Base-by-base conservation (phyloP, 2,329 filamentous ascomycete species). In the Magnaporthales sp. region DNA sequence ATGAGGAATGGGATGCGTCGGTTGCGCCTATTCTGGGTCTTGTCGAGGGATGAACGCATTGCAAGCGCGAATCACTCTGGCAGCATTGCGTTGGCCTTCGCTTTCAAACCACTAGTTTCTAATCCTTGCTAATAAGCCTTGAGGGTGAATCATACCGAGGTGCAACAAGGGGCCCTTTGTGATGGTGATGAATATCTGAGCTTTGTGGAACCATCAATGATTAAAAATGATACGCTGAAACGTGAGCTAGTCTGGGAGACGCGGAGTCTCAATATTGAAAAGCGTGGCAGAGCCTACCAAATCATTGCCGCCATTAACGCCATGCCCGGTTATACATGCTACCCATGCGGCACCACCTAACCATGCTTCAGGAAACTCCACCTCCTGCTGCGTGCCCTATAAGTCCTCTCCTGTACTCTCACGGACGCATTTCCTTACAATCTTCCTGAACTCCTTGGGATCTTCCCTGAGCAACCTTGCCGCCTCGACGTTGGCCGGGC, bases 401-500 rank as follows among this genome's bases (percentile, higher is more conserved):
- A 62, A 87, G 63, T 91, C 88, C 75, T 92, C 89, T 30, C 92
- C 92, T 72, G 93, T 77, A 75, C 91, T 96, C 77, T 92, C 90
- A 72, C 92, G 81, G 1, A 96, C 92, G 73, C 91, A 92, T 75
- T 86, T 87, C 73, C 93, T 82, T 68, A 93, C 93, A 68, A 86
- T 82, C 78, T 85, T 90, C 78, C 92, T 86, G 75, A 97, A 99
- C 64, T 93, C 91, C 74, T 83, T 86, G 68, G 80, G 78, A 74
- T 97, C 91, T 73, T 95, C 92, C 65, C 95, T 86, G 85, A 95
- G 90, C 80, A 97, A 79, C 68, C 91, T 86, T 11, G 94, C 95
- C 3, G 95, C 95, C 80, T 98, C 94, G 30, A 97, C 88, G 75
- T 99, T 98, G 64, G 95, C 95, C 0, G 95, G 92, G 72, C 90